These are phyloP conservation scores for Puya raimondii DNA, from an alignment of 176 grass and related monocot genomes.

Conservation along the genomic window DNA sequence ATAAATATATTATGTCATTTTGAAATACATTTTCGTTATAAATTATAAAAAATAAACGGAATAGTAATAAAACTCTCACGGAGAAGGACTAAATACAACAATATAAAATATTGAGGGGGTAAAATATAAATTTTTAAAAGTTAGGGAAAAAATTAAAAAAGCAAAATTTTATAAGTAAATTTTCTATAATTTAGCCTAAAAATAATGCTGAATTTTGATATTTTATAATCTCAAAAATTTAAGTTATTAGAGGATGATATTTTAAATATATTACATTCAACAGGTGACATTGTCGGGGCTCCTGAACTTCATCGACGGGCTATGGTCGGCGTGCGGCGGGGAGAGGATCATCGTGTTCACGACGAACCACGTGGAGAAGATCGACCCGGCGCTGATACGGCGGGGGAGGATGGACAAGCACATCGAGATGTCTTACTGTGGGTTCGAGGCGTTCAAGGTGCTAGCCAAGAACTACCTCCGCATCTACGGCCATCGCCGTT, in stretches of 20 bases:
- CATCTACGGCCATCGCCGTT: constrained; percentile 11
- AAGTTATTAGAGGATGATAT: not conserved
- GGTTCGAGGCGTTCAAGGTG: constrained; percentile 46
- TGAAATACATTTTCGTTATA: too few relatives aligned
- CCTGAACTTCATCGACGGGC: constrained; percentile 63
- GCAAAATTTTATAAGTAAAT: too few relatives aligned
- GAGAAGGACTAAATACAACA: too few relatives aligned
- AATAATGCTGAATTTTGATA: too few relatives aligned
- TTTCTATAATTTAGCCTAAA: too few relatives aligned
- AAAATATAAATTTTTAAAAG: too few relatives aligned
- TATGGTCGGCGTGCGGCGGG: constrained; percentile 51
- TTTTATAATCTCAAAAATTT: not conserved
- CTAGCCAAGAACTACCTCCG: constrained; percentile 42
- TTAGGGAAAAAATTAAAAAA: too few relatives aligned
- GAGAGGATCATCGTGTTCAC: constrained; percentile 59
- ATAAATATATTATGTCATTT: too few relatives aligned
- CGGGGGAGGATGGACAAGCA: constrained; percentile 65
- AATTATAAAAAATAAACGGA: too few relatives aligned
- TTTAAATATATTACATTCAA: too few relatives aligned
- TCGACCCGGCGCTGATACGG: constrained; percentile 52
- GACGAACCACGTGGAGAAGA: constrained; percentile 47
- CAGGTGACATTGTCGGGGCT: constrained; percentile 51
- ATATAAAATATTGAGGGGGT: too few relatives aligned
- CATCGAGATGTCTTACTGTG: constrained; percentile 72
- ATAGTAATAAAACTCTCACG: too few relatives aligned